phyloP scores from a whole-genome alignment of 2,329 filamentous ascomycete species.

The Pseudopithomyces maydicus region DNA sequence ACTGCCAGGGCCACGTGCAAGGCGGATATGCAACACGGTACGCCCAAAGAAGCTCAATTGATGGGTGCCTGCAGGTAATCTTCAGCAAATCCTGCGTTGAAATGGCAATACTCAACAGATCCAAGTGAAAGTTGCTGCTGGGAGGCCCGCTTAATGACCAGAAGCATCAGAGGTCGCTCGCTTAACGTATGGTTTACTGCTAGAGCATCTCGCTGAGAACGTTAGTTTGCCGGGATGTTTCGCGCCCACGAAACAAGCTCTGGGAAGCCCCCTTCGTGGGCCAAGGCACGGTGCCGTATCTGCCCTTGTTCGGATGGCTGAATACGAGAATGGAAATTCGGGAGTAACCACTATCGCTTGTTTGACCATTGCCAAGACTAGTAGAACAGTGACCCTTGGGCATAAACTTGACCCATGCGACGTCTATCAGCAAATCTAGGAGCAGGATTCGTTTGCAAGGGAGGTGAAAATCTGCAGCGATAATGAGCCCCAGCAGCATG shows the following conservation, averaged over 20 bases:
- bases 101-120: conserved; percentile 5
- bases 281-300: conserved; percentile 16
- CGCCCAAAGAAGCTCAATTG: background rate
- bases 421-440: background rate
- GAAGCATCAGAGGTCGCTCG: conserved; percentile 22
- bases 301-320: conserved; percentile 24
- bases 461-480: background rate
- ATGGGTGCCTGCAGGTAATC: background rate
- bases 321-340: conserved; percentile 22
- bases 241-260: conserved; percentile 19
- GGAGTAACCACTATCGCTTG: conserved; percentile 18
- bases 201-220: conserved; percentile 20
- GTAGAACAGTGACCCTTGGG: conserved; percentile 9
- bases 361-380: conserved; percentile 18
- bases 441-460: background rate
- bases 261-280: conserved; percentile 18
- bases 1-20: conserved; percentile 4
- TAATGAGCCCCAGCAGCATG: background rate
- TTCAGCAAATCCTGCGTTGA: background rate
- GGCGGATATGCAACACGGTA: background rate
- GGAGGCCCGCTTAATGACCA: conserved; percentile 30
- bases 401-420: conserved; percentile 3
- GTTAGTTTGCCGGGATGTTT: conserved; percentile 24
- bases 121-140: conserved; percentile 10
- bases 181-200: conserved; percentile 29